These are phyloP conservation scores for Daldinia childiae DNA, from an alignment of 495 filamentous ascomycete genomes.

Conservation along the genomic window DNA sequence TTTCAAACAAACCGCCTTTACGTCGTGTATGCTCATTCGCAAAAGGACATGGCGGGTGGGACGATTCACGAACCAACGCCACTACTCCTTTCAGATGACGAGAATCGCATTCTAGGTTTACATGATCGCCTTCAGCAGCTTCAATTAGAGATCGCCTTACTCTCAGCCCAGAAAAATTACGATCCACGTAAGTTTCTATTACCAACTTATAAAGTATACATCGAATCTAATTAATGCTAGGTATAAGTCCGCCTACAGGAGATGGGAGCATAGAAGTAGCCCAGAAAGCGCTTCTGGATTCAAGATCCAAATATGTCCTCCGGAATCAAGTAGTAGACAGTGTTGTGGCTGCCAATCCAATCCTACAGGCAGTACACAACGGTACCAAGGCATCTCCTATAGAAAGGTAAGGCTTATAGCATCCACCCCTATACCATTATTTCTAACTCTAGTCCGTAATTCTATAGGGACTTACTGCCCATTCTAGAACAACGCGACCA, in stretches of 20 bases:
- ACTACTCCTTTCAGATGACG: conserved; percentile 66
- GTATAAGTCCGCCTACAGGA: conserved; percentile 13
- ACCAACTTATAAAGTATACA: conserved; percentile 1
- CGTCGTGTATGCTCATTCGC: not conserved
- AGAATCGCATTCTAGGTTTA: conserved; percentile 70
- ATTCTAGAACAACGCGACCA: conserved; percentile 73
- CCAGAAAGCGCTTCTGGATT: conserved; percentile 72
- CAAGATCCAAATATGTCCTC: conserved; percentile 72
- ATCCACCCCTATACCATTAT: not conserved
- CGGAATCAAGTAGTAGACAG: conserved; percentile 72
- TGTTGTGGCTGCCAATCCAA: conserved; percentile 74
- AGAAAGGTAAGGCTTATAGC: conserved; percentile 65
- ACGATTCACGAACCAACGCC: conserved; percentile 28
- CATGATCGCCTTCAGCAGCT: conserved; percentile 76
- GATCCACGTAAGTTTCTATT: conserved; percentile 40
- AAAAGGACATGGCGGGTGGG: conserved; percentile 32
- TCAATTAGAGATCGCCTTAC: conserved; percentile 72
- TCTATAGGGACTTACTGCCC: conserved; percentile 68
- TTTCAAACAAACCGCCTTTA: not conserved
- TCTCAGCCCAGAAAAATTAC: conserved; percentile 62
- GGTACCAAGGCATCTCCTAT: conserved; percentile 69
- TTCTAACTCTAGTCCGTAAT: conserved; percentile 20
- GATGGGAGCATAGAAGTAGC: conserved; percentile 63
- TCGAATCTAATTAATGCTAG: conserved; percentile 8
- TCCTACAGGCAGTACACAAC: conserved; percentile 77